Percentiles rank a stretch among this genome's conserved stretches.
phyloP scores from a whole-genome alignment of 176 grass and related monocot species.

The Avena atlantica region DNA sequence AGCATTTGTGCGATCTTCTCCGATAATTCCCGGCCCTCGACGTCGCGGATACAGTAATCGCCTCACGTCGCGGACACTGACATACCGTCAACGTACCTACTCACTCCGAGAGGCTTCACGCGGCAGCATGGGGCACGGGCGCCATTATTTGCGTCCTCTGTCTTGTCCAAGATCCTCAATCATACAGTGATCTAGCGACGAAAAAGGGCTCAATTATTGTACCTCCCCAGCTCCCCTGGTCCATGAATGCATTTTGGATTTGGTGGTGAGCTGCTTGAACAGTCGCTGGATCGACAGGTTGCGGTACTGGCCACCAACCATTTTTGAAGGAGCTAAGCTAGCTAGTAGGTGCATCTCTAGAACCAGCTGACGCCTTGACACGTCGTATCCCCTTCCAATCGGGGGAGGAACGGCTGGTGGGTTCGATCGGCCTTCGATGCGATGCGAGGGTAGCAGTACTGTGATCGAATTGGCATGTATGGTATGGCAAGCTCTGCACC shows the following conservation, averaged over 20 bases:
- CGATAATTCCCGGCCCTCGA: too few species aligned
- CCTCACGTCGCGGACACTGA: background rate
- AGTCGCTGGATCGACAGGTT: background rate
- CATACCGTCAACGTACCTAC: background rate
- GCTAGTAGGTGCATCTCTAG: background rate
- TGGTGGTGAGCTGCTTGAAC: slow-evolving; percentile 15
- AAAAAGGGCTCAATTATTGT: slow-evolving; percentile 25
- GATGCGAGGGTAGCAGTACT: background rate
- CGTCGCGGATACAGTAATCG: background rate
- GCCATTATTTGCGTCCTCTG: slow-evolving; percentile 20
- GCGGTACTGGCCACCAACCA: background rate
- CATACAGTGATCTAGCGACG: background rate
- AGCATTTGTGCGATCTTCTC: too few species aligned
- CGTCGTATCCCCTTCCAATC: background rate
- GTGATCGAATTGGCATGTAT: background rate
- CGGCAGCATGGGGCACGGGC: background rate
- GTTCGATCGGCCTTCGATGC: background rate
- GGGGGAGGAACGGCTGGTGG: background rate
- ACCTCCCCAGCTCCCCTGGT: background rate
- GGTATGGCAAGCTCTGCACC: background rate
- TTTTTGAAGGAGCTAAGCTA: background rate
- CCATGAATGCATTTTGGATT: slow-evolving; percentile 6
- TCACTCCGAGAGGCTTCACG: background rate
- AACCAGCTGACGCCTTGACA: background rate
- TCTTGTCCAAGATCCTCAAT: slow-evolving; percentile 7